phyloP scores from a whole-genome alignment of 75 land plant genomes.

The Cryptomeria japonica region DNA sequence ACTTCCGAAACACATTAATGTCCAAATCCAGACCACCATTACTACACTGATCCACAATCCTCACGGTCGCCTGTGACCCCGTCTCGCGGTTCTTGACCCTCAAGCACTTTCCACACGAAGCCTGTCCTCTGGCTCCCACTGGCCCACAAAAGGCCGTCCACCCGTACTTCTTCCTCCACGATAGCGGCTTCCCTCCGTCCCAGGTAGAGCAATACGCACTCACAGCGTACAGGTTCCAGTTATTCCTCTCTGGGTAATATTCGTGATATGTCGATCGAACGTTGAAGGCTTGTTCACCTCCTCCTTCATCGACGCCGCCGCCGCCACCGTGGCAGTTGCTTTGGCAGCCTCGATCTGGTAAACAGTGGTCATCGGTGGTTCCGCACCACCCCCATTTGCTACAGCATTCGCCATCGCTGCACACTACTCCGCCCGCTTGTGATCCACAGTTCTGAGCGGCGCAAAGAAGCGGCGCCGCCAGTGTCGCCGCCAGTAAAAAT shows the following conservation, averaged over 20 bases:
- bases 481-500: background rate
- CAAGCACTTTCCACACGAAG: constrained; percentile 47
- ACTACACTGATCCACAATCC: constrained; percentile 49
- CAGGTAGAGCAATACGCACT: constrained; percentile 43
- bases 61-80: constrained; percentile 26
- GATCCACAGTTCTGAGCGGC: constrained; percentile 21
- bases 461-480: background rate
- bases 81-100: constrained; percentile 41
- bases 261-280: constrained; percentile 47
- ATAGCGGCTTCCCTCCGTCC: constrained; percentile 42
- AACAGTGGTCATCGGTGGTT: constrained; percentile 46
- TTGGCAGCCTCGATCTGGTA: constrained; percentile 1
- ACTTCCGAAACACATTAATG: constrained; percentile 18
- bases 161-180: constrained; percentile 41
- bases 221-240: constrained; percentile 33
- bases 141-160: constrained; percentile 52
- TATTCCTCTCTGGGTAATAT: constrained; percentile 33
- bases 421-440: no score
- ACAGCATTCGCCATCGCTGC: constrained; percentile 29
- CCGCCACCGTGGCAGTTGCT: background rate
- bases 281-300: constrained; percentile 12
- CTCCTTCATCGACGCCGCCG: no score
- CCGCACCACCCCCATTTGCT: constrained; percentile 27
- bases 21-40: constrained; percentile 30
- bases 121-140: constrained; percentile 36